Conservation (phyloP, 225 moss, liverwort and hornwort genomes). For the Ulota crispa region DNA sequence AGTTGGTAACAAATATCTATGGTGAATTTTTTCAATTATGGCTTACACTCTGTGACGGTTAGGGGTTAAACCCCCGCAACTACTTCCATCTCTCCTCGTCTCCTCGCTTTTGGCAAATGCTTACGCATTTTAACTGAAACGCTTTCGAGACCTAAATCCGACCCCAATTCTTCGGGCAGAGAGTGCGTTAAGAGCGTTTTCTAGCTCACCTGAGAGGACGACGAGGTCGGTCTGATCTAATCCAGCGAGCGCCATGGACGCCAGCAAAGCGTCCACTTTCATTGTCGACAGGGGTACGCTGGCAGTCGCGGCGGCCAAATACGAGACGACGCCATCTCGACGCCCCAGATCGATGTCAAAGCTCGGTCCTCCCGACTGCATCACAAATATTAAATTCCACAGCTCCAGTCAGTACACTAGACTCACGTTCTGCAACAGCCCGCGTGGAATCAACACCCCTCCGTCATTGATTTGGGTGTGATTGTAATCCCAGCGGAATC, state of each 20-base stretch:
- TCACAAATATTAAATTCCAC: neutral
- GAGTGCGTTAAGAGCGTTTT: neutral
- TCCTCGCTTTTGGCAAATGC: too few species aligned
- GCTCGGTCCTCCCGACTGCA: slow-evolving; percentile 45
- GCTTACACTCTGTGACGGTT: too few species aligned
- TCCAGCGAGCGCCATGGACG: slow-evolving; percentile 35
- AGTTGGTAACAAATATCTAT: too few species aligned
- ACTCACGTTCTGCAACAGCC: neutral
- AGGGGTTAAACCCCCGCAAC: too few species aligned
- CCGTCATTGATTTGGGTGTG: neutral
- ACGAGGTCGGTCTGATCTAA: slow-evolving; percentile 47
- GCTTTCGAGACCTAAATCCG: too few species aligned
- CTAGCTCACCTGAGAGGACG: slow-evolving; percentile 43
- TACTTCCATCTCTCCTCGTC: too few species aligned
- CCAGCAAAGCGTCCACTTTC: slow-evolving; percentile 30
- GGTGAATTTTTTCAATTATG: too few species aligned
- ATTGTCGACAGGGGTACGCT: slow-evolving; percentile 24
- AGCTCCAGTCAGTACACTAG: neutral
- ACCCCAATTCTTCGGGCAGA: too few species aligned
- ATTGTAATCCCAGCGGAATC: neutral
- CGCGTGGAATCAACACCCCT: too few species aligned
- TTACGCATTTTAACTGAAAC: too few species aligned
- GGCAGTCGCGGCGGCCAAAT: slow-evolving; percentile 40
- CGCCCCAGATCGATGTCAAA: slow-evolving; percentile 47
- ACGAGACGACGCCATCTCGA: slow-evolving; percentile 46